Percentiles rank a stretch among this genome's conserved stretches.
Evolutionary conservation across 371 early-diverging fungal species (phyloP).

Genomic region (Mortierella polycephala): DNA sequence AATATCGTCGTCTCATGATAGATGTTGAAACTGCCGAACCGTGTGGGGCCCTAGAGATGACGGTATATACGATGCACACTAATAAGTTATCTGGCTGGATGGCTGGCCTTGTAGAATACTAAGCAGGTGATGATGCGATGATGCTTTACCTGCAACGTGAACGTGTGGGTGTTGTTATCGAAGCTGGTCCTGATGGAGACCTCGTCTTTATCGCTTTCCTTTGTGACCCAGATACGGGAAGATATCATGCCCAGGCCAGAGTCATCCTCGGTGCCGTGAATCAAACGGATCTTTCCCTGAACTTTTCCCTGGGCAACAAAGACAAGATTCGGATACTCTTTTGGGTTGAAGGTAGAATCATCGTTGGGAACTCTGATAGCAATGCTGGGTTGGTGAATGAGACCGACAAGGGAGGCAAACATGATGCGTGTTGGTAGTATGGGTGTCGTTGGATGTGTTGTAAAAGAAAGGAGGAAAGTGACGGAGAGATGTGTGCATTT

Average conservation of each 20-base stretch:
- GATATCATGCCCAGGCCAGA: slow-evolving; percentile 35
- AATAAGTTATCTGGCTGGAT: not conserved
- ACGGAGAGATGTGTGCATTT: not conserved
- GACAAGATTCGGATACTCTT: slow-evolving; percentile 32
- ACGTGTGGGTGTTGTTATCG: slow-evolving; percentile 28
- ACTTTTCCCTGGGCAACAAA: slow-evolving; percentile 40
- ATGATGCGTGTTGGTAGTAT: slow-evolving; percentile 8
- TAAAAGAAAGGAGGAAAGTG: not conserved
- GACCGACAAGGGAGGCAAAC: slow-evolving; percentile 37
- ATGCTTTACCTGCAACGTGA: slow-evolving; percentile 38
- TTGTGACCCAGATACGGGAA: slow-evolving; percentile 48
- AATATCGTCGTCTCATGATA: slow-evolving; percentile 49
- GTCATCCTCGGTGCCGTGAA: slow-evolving; percentile 31
- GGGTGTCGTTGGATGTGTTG: not conserved
- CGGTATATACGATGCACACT: not conserved
- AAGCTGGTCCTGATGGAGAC: slow-evolving; percentile 19
- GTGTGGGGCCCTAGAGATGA: slow-evolving; percentile 33
- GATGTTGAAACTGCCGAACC: slow-evolving; percentile 33
- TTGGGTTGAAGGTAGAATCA: slow-evolving; percentile 42
- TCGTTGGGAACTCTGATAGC: slow-evolving; percentile 41
- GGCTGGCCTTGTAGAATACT: not conserved
- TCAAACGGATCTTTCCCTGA: slow-evolving; percentile 42
- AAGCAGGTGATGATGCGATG: no score
- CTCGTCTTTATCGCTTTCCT: slow-evolving; percentile 42
- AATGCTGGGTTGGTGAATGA: slow-evolving; percentile 40